phyloP scores from a whole-genome alignment of 495 filamentous ascomycete genomes.

The Physcia stellaris region DNA sequence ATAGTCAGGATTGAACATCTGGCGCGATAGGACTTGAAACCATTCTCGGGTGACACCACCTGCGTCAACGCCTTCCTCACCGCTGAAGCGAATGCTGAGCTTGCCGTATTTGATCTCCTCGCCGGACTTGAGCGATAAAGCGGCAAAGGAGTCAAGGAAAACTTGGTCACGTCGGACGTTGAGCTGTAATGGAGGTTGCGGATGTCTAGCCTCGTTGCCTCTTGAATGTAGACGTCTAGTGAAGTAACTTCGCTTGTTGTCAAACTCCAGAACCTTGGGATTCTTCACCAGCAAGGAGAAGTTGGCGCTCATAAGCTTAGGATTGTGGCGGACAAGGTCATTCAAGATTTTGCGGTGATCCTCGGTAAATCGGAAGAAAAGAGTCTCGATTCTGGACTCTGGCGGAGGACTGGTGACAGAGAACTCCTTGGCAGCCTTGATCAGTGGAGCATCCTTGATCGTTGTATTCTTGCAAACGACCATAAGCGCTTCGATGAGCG shows the following conservation, averaged over 20 bases:
- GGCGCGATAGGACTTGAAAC: constrained; percentile 94
- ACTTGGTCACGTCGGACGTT: constrained; percentile 86
- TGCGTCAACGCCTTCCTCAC: constrained; percentile 95
- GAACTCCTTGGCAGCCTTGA: constrained; percentile 51
- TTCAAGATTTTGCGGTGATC: constrained; percentile 98
- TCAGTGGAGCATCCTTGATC: constrained; percentile 50
- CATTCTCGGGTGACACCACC: constrained; percentile 97
- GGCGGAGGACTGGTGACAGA: constrained; percentile 63
- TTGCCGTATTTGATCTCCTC: constrained; percentile 98
- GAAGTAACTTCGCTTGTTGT: constrained; percentile 99
- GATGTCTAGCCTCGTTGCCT: constrained; percentile 44
- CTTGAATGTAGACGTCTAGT: constrained; percentile 80
- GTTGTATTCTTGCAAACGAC: constrained; percentile 97
- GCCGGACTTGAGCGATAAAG: constrained; percentile 83
- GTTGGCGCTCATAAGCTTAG: constrained; percentile 94
- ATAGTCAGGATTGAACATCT: constrained; percentile 99
- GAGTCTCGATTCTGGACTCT: constrained; percentile 67
- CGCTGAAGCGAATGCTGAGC: constrained; percentile 91
- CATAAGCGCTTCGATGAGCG: constrained; percentile 92
- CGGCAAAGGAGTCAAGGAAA: constrained; percentile 96
- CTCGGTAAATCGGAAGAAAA: constrained; percentile 98
- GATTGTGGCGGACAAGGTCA: constrained; percentile 90
- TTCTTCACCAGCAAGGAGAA: constrained; percentile 95
- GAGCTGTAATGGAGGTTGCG: constrained; percentile 71
- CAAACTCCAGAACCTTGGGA: constrained; percentile 96